Percentiles rank a stretch among this genome's conserved stretches.
Conservation (phyloP, 495 filamentous ascomycete genomes). For the Penicillium argentinense region DNA sequence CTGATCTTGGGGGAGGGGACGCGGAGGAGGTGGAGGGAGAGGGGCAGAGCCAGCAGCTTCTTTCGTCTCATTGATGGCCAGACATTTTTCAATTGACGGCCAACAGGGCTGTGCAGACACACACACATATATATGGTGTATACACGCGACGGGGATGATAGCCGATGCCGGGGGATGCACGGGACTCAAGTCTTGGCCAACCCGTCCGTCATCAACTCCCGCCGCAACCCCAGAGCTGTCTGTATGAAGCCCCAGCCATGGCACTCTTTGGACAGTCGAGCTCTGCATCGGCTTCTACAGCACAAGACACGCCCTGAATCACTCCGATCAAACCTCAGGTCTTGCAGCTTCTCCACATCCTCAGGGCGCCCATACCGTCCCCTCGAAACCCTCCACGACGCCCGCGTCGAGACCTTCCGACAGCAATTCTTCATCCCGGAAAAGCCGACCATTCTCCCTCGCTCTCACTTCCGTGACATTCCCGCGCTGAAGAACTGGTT, state of each 20-base stretch:
- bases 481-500: conserved; percentile 61
- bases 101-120: too few species aligned
- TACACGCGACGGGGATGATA: too few species aligned
- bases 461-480: conserved; percentile 38
- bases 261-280: conserved; percentile 12
- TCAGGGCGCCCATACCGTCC: conserved; percentile 19
- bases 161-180: too few species aligned
- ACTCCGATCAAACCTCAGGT: neutral
- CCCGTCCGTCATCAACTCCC: neutral
- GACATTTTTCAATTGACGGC: neutral
- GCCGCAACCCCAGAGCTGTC: conserved; percentile 12
- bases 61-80: conserved; percentile 15
- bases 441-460: conserved; percentile 49
- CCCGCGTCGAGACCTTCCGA: conserved; percentile 47
- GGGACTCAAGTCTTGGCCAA: too few species aligned
- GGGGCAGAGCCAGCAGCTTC: neutral
- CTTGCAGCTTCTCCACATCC: conserved; percentile 20
- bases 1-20: conserved; percentile 10
- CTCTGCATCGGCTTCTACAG: conserved; percentile 6
- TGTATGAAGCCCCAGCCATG: conserved; percentile 36
- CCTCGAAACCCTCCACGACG: conserved; percentile 32
- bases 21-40: conserved; percentile 5
- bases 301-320: neutral
- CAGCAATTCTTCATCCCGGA: conserved; percentile 45
- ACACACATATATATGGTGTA: too few species aligned